Percentiles rank a stretch among this genome's conserved stretches.
These are phyloP conservation scores for Fusarium begoniae DNA, from an alignment of 2,329 filamentous ascomycete species.

Conservation along the genomic window DNA sequence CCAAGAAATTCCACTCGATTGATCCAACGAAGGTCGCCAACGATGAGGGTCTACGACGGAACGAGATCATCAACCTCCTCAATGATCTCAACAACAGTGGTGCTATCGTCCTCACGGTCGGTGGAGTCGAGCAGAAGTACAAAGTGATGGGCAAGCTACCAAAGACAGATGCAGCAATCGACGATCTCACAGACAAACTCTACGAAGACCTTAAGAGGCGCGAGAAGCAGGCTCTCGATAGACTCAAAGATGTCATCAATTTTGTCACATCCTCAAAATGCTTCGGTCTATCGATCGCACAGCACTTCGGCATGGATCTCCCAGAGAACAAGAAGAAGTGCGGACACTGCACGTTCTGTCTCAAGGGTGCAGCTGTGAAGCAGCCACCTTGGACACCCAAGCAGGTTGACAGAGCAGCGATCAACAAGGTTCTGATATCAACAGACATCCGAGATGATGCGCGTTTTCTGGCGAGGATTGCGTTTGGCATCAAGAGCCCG, in stretches of 20 bases:
- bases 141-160: slow-evolving; percentile 60
- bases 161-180: slow-evolving; percentile 50
- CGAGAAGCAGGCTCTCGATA: slow-evolving; percentile 61
- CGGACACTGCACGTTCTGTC: slow-evolving; percentile 61
- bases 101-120: slow-evolving; percentile 59
- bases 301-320: slow-evolving; percentile 66
- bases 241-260: slow-evolving; percentile 60
- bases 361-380: slow-evolving; percentile 46
- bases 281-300: slow-evolving; percentile 61
- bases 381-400: slow-evolving; percentile 52
- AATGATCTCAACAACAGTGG: slow-evolving; percentile 62
- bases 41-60: slow-evolving; percentile 49
- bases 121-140: slow-evolving; percentile 64
- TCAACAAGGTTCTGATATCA: slow-evolving; percentile 54
- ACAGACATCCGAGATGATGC: slow-evolving; percentile 64
- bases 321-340: slow-evolving; percentile 56
- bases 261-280: slow-evolving; percentile 63
- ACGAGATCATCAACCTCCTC: slow-evolving; percentile 62
- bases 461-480: slow-evolving; percentile 65
- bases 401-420: slow-evolving; percentile 50
- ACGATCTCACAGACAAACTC: slow-evolving; percentile 56
- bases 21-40: slow-evolving; percentile 56
- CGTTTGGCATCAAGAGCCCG: slow-evolving; percentile 70
- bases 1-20: slow-evolving; percentile 54
- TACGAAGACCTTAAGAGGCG: slow-evolving; percentile 60